A percentile compares a stretch with the other conserved stretches of the same genome.
Evolutionary conservation across 1,139 yeast genomes (phyloP).

Genomic region (Nakaseomyces sp.): DNA sequence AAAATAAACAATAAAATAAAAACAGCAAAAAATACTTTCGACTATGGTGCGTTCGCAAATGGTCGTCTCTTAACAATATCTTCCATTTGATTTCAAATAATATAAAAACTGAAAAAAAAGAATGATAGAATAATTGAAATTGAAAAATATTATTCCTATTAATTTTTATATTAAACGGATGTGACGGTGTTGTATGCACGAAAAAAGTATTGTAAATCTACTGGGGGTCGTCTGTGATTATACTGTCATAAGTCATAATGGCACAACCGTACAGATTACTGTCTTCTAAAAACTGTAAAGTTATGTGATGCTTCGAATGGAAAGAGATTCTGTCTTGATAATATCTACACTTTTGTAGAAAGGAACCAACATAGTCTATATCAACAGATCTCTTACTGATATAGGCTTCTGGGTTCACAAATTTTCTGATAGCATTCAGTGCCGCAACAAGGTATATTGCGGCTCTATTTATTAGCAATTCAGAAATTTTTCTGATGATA

Average conservation of each 20-base stretch:
- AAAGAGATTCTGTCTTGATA: conserved; percentile 21
- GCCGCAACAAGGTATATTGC: conserved; percentile 21
- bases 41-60: too few species aligned
- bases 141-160: too few species aligned
- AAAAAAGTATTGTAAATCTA: not conserved
- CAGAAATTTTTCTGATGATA: conserved; percentile 10
- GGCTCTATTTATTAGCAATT: conserved; percentile 22
- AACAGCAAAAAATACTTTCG: too few species aligned
- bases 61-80: too few species aligned
- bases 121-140: too few species aligned
- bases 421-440: conserved; percentile 18
- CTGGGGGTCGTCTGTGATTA: not conserved
- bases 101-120: too few species aligned
- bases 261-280: conserved; percentile 31
- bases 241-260: conserved; percentile 16
- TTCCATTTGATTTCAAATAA: too few species aligned
- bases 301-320: conserved; percentile 15
- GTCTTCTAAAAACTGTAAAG: conserved; percentile 20
- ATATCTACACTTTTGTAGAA: conserved; percentile 22
- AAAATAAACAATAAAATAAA: too few species aligned
- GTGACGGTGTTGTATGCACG: too few species aligned
- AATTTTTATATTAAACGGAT: too few species aligned
- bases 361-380: conserved; percentile 32
- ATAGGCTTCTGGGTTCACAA: not conserved
- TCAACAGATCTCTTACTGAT: conserved; percentile 7